These are phyloP conservation scores for Tricharina praecox DNA, from an alignment of 495 filamentous ascomycete genomes.

Conservation along the genomic window DNA sequence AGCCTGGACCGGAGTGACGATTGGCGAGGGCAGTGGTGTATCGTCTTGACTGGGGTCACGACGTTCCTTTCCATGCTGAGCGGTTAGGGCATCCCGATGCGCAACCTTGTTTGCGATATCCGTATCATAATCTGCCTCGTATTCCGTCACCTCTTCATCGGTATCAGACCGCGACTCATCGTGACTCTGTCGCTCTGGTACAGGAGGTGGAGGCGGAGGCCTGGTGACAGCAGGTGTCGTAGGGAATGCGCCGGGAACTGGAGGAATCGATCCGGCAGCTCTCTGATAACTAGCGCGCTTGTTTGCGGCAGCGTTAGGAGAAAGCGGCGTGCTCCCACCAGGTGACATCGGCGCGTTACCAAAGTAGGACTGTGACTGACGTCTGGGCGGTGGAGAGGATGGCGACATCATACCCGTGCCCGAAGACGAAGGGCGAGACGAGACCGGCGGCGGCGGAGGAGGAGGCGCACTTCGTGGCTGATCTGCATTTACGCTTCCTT, in stretches of 20 bases:
- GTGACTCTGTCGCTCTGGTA: conserved; percentile 42
- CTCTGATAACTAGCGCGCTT: conserved; percentile 38
- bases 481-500: conserved; percentile 7
- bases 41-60: conserved; percentile 36
- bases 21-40: conserved; percentile 34
- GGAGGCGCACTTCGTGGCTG: conserved; percentile 28
- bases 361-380: conserved; percentile 36
- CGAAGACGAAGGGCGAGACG: conserved; percentile 31
- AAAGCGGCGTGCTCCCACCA: conserved; percentile 32
- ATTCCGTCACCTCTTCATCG: conserved; percentile 62
- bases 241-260: conserved; percentile 28
- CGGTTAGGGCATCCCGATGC: conserved; percentile 78
- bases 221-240: conserved; percentile 26
- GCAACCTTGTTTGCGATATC: conserved; percentile 82
- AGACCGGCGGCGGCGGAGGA: conserved; percentile 33
- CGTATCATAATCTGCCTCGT: conserved; percentile 96
- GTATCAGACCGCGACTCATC: conserved; percentile 36
- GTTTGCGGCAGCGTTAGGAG: conserved; percentile 28
- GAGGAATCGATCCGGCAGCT: conserved; percentile 28
- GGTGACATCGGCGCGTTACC: conserved; percentile 33
- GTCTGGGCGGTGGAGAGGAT: conserved; percentile 33
- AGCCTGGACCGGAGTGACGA: no score
- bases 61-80: conserved; percentile 62
- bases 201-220: conserved; percentile 35
- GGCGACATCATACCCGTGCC: conserved; percentile 34